These are phyloP conservation scores for Ophiosphaerella korrae DNA, from an alignment of 2,329 filamentous ascomycete genomes.

Conservation along the genomic window DNA sequence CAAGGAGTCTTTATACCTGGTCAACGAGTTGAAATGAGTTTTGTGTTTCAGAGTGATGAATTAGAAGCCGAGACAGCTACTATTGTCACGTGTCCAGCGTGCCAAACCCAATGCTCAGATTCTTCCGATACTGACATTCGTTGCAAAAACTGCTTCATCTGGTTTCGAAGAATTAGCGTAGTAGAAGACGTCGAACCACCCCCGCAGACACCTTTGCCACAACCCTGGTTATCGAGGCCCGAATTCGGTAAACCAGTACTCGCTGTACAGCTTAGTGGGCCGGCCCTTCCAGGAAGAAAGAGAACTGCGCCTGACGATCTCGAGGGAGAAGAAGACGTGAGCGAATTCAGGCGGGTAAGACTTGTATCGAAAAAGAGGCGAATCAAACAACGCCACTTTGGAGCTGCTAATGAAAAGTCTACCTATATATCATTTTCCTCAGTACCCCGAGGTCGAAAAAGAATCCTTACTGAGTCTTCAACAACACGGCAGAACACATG, in stretches of 20 bases:
- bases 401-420: too few species aligned
- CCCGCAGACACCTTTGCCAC: not conserved
- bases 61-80: not conserved
- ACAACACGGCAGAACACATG: too few species aligned
- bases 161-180: slow-evolving; percentile 11
- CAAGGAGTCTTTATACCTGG: slow-evolving; percentile 16
- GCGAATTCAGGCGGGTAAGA: slow-evolving; percentile 7
- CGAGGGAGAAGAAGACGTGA: slow-evolving; percentile 8
- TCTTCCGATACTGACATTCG: slow-evolving; percentile 1
- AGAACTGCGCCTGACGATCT: slow-evolving; percentile 4
- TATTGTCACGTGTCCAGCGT: slow-evolving; percentile 7
- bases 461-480: too few species aligned
- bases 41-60: not conserved
- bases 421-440: too few species aligned
- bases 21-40: slow-evolving; percentile 15
- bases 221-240: slow-evolving; percentile 4
- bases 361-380: too few species aligned
- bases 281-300: slow-evolving; percentile 4
- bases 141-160: slow-evolving; percentile 7
- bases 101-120: slow-evolving; percentile 1
- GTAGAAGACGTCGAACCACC: slow-evolving; percentile 8
- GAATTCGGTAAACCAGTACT: slow-evolving; percentile 8
- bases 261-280: not conserved
- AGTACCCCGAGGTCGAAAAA: too few species aligned
- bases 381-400: too few species aligned